These are phyloP conservation scores for Ichthyophthirius multifiliis DNA, from an alignment of 169 alveolate genomes.

Conservation along the genomic window DNA sequence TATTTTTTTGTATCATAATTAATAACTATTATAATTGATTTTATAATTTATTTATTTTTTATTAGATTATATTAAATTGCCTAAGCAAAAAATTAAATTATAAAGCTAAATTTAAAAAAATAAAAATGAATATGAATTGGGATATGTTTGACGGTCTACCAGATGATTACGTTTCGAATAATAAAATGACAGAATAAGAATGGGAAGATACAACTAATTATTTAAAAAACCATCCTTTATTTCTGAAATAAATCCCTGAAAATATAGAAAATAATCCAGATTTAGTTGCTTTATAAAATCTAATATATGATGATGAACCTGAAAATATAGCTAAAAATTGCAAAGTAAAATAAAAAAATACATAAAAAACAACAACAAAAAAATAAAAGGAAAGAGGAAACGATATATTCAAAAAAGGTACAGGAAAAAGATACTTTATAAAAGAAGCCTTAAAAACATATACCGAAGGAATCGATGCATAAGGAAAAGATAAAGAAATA, in stretches of 20 bases:
- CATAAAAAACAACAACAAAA: not conserved
- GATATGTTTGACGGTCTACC: conserved; percentile 39
- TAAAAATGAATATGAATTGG: not conserved
- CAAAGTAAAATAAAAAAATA: not conserved
- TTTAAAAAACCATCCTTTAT: conserved; percentile 38
- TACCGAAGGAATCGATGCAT: conserved; percentile 37
- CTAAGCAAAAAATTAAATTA: no score
- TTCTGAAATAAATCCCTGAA: conserved; percentile 33
- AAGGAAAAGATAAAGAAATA: conserved; percentile 21
- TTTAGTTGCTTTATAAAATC: conserved; percentile 25
- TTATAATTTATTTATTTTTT: no score
- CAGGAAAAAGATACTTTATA: conserved; percentile 22
- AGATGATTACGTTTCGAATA: conserved; percentile 40
- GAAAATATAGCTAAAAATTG: conserved; percentile 25
- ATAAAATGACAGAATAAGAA: conserved; percentile 42
- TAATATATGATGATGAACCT: conserved; percentile 40
- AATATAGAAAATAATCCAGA: conserved; percentile 32
- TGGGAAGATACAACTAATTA: conserved; percentile 21
- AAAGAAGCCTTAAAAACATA: conserved; percentile 30
- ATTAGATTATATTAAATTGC: no score
- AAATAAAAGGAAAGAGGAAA: conserved; percentile 14
- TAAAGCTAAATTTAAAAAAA: no score
- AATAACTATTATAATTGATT: no score
- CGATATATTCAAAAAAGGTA: conserved; percentile 26
- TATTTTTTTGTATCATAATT: no score